These are phyloP conservation scores for Cordyceps cicadae DNA, from an alignment of 2,329 filamentous ascomycete genomes.

Conservation along the genomic window DNA sequence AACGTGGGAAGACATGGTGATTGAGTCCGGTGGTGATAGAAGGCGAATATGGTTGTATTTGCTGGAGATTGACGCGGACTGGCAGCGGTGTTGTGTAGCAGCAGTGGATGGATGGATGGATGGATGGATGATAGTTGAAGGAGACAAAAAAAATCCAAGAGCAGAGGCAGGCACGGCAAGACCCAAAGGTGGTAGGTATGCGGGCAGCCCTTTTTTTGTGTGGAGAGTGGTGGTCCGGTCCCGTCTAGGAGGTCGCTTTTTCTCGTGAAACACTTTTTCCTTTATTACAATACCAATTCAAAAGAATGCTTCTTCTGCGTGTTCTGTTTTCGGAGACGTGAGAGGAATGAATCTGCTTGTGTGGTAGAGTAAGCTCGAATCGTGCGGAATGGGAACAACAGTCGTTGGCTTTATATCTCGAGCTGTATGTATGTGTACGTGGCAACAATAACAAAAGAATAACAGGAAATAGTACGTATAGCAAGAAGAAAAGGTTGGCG, in stretches of 20 bases:
- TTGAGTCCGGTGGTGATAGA: slow-evolving; percentile 20
- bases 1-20: slow-evolving; percentile 48
- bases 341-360: not conserved
- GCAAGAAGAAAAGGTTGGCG: not conserved
- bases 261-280: not conserved
- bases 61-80: not conserved
- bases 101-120: not conserved
- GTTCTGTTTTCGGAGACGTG: not conserved
- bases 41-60: not conserved
- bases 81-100: not conserved
- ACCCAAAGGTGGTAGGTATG: not conserved
- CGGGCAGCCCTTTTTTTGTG: not conserved
- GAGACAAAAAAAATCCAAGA: not conserved
- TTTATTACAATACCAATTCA: slow-evolving; percentile 2
- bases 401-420: not conserved
- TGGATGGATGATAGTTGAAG: not conserved
- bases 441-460: not conserved
- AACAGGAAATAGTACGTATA: not conserved
- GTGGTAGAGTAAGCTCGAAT: not conserved
- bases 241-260: not conserved
- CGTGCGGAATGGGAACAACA: not conserved
- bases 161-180: not conserved
- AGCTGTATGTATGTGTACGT: not conserved
- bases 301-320: not conserved
- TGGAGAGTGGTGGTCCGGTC: not conserved